Evolutionary conservation across 2,329 filamentous ascomycete species (phyloP), one percentile per base, ranked within the genome.

Genomic region (Paraphoma sp.): DNA sequence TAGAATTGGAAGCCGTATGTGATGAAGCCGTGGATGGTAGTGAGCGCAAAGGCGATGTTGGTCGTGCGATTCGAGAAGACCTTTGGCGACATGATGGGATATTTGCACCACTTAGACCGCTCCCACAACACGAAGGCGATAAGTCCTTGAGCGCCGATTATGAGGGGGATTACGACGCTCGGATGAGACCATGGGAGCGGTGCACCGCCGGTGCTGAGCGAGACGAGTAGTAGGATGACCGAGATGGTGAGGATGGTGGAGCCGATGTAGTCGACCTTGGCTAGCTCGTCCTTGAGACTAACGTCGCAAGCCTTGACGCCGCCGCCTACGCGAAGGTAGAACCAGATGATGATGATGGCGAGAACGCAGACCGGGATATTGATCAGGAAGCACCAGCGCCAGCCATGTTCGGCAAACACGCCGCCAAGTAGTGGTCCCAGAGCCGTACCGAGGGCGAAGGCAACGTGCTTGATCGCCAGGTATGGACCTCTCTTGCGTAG

Each of bases 381-480:
- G 54, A 78, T 59, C 36, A 65, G 67, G 54, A 85, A 84, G 11
- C 79, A 75, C 79, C 79, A 83, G 8, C 78, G 68, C 81, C 81
- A 84, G 0, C 75, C 16, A 23, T 66, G 54, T 28, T 76, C 67
- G 0, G 68, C 72, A 18, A 76, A 75, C 4, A 68, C 62, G 1
- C 72, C 73, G 12, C 73, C 73, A 0, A 76, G 57, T 0, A 75
- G 52, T 1, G 73, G 72, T 6, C 72, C 73, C 2, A 74, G 30
- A 6, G 64, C 63, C 0, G 68, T 70, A 6, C 72, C 73, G 12
- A 62, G 30, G 2, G 70, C 69, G 30, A 68, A 70, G 3, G 67
- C 62, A 6, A 60, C 56, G 44, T 69, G 63, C 41, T 68, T 70
- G 49, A 75, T 68, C 1, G 62, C 65, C 29, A 73, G 55, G 56